Conservation (phyloP, 2,329 filamentous ascomycete species). For the Aaosphaeria pasadenensis region DNA sequence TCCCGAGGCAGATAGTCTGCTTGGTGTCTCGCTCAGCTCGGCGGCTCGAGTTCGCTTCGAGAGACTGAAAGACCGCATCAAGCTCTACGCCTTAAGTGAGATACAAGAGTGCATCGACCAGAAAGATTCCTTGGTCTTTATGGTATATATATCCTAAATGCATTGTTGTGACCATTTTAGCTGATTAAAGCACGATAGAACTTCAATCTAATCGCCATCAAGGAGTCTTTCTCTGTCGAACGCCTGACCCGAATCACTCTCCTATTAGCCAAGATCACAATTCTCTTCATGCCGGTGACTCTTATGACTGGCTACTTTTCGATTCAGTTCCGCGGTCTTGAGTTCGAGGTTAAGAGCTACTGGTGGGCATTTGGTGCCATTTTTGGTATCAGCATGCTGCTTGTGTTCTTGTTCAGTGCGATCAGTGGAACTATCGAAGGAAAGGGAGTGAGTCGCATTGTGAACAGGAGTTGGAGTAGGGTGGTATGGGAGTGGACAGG, state of each 20-base stretch:
- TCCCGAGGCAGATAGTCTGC: conserved; percentile 36
- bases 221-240: conserved; percentile 70
- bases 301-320: conserved; percentile 75
- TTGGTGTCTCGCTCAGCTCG: conserved; percentile 45
- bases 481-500: conserved; percentile 21
- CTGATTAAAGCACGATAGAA: conserved; percentile 50
- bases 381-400: conserved; percentile 56
- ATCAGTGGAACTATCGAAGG: conserved; percentile 58
- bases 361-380: conserved; percentile 67
- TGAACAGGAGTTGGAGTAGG: conserved; percentile 34
- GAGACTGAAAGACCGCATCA: conserved; percentile 57
- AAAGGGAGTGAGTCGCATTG: conserved; percentile 44
- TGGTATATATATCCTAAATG: conserved; percentile 48
- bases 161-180: not conserved
- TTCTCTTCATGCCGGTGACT: conserved; percentile 72
- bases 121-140: conserved; percentile 66
- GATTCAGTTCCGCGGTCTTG: conserved; percentile 59
- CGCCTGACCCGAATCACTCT: conserved; percentile 69
- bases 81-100: conserved; percentile 60
- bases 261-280: conserved; percentile 70
- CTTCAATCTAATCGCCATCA: conserved; percentile 74
- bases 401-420: conserved; percentile 57
- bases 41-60: conserved; percentile 58
- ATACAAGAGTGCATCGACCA: conserved; percentile 64
- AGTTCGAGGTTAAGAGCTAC: conserved; percentile 62